Evolutionary conservation across 208 protist species (phyloP), one percentile per base, ranked within the genome.

Genomic region (Crithidia acanthocephali): DNA sequence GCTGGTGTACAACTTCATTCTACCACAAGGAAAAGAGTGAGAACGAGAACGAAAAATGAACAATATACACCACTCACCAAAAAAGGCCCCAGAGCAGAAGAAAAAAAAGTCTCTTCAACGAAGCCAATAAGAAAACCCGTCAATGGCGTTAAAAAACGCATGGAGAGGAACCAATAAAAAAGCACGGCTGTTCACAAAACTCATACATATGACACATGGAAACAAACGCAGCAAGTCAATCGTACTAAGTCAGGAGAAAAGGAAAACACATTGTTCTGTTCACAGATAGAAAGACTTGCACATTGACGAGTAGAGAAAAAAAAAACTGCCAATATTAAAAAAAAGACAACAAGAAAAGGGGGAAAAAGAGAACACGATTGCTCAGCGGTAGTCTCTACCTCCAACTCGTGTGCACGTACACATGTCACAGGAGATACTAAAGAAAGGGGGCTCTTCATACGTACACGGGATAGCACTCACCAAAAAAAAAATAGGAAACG

Each of bases 391-490:
- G n/a, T n/a, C n/a, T n/a, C n/a, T n/a, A n/a, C n/a, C 22, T 20
- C 7, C 2, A 40, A 37, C 25, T 61, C 25, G n/a, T 70, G 64
- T 70, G 50, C 57, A 63, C 57, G 57, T 63, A 63, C 40, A 22
- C 57, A 40, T 30, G 57, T 63, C 57, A 50, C 40, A 50, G 3
- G 25, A 70, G 22, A 48, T 44, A 10, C 37, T 42, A 15, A 6
- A n/a, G 13, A 48, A 48, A 48, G n/a, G n/a, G n/a, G n/a, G n/a
- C 37, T 44, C 7, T 44, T 44, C 48, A 28, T 30, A 61, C 33
- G 27, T 20, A 61, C 56, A 45, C 10, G n/a, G 8, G 0, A n/a
- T 22, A 23, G 40, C 18, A 11, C 52, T 40, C 30, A 33, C 28
- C 0, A 53, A 4, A 22, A 50, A 10, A 50, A 33, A 48, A 35